A percentile compares a stretch with the other conserved stretches of the same genome.
Evolutionary conservation across 2,329 filamentous ascomycete genomes (phyloP).

Genomic region (Myotisia sp.): DNA sequence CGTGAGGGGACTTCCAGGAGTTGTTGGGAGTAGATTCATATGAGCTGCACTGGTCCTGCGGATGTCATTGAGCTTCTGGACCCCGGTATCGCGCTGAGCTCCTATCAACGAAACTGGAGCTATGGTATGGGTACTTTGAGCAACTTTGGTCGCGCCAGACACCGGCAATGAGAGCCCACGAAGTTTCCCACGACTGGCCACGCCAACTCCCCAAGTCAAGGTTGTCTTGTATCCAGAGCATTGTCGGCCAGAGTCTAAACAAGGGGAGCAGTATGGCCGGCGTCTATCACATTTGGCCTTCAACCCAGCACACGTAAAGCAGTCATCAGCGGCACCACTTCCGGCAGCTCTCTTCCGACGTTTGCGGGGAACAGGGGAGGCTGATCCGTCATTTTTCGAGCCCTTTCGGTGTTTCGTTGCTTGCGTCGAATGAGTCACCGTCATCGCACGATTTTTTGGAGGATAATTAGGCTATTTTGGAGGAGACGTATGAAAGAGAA

Average conservation of each 20-base stretch:
- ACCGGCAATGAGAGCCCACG: conserved; percentile 67
- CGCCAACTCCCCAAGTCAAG: conserved; percentile 89
- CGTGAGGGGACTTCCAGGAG: no score
- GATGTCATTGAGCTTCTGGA: no score
- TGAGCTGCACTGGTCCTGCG: no score
- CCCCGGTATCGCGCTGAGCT: no score
- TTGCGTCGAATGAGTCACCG: background rate
- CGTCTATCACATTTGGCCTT: conserved; percentile 77
- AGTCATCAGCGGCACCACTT: conserved; percentile 83
- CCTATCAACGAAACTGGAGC: no score
- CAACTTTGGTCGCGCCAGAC: conserved; percentile 32
- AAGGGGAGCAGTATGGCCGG: conserved; percentile 88
- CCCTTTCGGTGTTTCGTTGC: background rate
- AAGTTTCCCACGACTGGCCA: conserved; percentile 88
- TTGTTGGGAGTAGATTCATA: no score
- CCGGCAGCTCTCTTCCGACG: conserved; percentile 76
- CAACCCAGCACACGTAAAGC: conserved; percentile 80
- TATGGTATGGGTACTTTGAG: no score
- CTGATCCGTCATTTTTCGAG: conserved; percentile 1
- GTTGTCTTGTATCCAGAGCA: conserved; percentile 95
- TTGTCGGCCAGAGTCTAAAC: conserved; percentile 77
- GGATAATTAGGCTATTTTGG: no score
- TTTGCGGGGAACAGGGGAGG: conserved; percentile 36
- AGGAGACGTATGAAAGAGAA: background rate
- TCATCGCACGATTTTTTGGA: background rate